Conservation (phyloP, 1,139 yeast species). For the Entelexis sorbosivorans region DNA sequence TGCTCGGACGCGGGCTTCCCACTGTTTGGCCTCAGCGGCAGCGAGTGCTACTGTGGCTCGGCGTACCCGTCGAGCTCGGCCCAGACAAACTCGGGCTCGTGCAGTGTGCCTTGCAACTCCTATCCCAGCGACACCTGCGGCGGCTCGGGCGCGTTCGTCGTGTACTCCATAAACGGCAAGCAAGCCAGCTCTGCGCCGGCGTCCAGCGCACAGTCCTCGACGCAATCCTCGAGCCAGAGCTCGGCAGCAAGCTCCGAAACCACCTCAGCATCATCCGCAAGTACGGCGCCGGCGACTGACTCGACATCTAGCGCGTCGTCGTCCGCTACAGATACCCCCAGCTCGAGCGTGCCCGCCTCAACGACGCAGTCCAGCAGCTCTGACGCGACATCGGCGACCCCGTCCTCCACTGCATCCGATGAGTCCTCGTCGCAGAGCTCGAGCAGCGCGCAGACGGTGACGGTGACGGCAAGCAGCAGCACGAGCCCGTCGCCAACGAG, state of each 20-base stretch:
- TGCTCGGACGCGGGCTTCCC: conserved; percentile 30
- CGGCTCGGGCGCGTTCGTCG: conserved; percentile 38
- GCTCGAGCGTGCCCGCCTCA: conserved; percentile 3
- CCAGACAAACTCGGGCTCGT: conserved; percentile 28
- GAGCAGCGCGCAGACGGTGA: neutral
- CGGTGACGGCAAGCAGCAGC: conserved; percentile 15
- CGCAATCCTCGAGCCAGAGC: neutral
- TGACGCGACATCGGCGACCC: conserved; percentile 5
- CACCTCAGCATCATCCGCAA: neutral
- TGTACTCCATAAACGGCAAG: conserved; percentile 31
- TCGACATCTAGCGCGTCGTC: neutral
- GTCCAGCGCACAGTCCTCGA: conserved; percentile 5
- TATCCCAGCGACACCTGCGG: conserved; percentile 47
- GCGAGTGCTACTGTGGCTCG: conserved; percentile 56
- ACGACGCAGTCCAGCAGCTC: conserved; percentile 22
- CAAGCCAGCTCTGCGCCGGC: conserved; percentile 20
- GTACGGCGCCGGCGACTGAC: conserved; percentile 12
- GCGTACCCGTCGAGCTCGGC: conserved; percentile 37
- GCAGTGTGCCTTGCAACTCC: conserved; percentile 44
- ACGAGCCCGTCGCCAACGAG: neutral
- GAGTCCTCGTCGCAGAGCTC: conserved; percentile 10
- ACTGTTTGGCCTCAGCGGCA: conserved; percentile 53
- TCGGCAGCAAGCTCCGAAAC: conserved; percentile 13
- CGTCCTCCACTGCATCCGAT: conserved; percentile 2
- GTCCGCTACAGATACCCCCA: neutral